Base-by-base conservation (phyloP, 1,139 yeast genomes). In the Magnusiomyces suaveolens region DNA sequence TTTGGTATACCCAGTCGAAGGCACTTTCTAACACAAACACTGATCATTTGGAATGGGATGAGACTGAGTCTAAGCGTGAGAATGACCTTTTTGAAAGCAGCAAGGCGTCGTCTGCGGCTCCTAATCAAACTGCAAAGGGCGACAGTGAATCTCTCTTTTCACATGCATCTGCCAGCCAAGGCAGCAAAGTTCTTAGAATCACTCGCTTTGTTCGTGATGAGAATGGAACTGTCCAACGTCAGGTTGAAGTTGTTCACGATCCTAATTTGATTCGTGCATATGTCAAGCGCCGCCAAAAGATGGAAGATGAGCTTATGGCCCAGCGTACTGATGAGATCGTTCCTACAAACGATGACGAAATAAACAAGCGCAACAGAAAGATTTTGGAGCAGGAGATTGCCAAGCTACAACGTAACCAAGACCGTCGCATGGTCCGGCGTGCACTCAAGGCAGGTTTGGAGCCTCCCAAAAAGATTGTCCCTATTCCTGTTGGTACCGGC, bases 191-290 rank as follows among this genome's bases (percentile, higher is more conserved):
- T n/a, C 72, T 92, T 62, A 78, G 80, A 58, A 89, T 92, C 59
- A 83, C 90, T 1, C 76, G 97, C 60, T 79, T 89, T 72, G 81
- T 84, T 43, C 77, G 87, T 54, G 97, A 92, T 67, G 82, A 83
- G 52, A 86, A 89, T 67, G 96, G 95, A 2, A 84, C 87, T 41
- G 79, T 88, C 48, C 97, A 90, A 65, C 79, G 97, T 65, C 81
- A 80, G 58, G 82, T 85, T 3, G 94, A 89, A 63, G 75, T 86
- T 14, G 80, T 92, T 16, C 80, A 80, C 53, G 97, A 92, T 66
- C 94, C 95, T 1, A 78, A 90, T 53, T 83, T 92, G 32, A 92
- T 92, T 56, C 83, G 85, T 54, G 92, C 96, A 1, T 92, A 92
- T 67, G 77, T 90, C 58, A 82, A 80, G 62, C 80, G 88, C 48